Evolutionary conservation across 2,329 filamentous ascomycete genomes (phyloP), one percentile per base, ranked within the genome.

Genomic region (Penicillium sp.): DNA sequence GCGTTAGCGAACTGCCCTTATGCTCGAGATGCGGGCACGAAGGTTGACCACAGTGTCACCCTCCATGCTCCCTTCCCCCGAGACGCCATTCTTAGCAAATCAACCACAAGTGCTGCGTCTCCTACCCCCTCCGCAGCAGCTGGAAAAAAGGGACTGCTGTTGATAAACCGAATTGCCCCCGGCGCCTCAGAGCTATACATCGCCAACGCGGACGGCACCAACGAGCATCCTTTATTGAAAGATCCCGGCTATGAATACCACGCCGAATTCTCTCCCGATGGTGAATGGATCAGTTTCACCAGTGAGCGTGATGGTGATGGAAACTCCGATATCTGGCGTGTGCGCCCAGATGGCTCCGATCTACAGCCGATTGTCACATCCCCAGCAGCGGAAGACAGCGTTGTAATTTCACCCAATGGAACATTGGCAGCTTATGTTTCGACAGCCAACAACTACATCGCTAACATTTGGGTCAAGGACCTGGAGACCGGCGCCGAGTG

Each of bases 401-500:
- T 65, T 8, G 70, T 68, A 0, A 45, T 79, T 0, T 78, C 75
- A 0, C 76, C 76, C 0, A 67, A 79, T 54, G 72, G 73, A 4
- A 76, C 53, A 6, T 62, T 67, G 21, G 60, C 71, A 6, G 76
- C 76, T 19, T 79, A 74, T 59, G 75, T 78, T 0, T 78, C 76
- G 0, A 79, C 76, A 0, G 65, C 47, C 7, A 62, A 66, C 23
- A 71, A 65, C 31, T 73, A 72, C 54, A 71, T 61, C 19, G 68
- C 74, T 41, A 78, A 78, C 57, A 70, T 79, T 57, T 78, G 72
- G 72, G 67, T 79, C 15, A 70, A 68, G 62, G 68, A 79, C 52
- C 50, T 79, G 1, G 52, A 60, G 3, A 76, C 73, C 0, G 72
- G 73, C 5, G 15, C 46, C 15, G 48, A 55, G 36, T 62, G 49